A percentile compares a stretch with the other conserved stretches of the same genome.
Evolutionary conservation across 805 yeast species (phyloP).

Genomic region (Metschnikowia proteae): DNA sequence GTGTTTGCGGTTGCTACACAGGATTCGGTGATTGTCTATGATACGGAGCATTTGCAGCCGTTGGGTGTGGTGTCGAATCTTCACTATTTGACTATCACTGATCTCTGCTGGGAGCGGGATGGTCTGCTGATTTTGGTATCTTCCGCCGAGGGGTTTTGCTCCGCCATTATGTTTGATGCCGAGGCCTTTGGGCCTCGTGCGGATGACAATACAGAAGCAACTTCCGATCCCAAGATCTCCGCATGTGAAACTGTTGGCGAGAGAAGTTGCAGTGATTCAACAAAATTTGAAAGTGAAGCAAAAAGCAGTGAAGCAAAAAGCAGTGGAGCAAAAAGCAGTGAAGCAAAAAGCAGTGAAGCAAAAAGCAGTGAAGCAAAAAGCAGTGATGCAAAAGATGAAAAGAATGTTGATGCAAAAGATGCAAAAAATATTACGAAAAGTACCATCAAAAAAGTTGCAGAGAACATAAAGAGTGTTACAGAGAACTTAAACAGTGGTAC

Average conservation of each 20-base stretch:
- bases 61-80: slow-evolving; percentile 71
- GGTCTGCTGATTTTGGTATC: slow-evolving; percentile 69
- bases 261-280: no score
- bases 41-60: slow-evolving; percentile 67
- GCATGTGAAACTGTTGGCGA: neutral
- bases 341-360: no score
- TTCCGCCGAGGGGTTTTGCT: slow-evolving; percentile 91
- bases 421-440: no score
- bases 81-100: slow-evolving; percentile 88
- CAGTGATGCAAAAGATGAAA: no score
- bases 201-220: neutral
- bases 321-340: no score
- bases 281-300: neutral
- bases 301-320: no score
- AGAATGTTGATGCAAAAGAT: no score
- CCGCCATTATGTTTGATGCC: slow-evolving; percentile 53
- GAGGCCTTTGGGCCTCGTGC: slow-evolving; percentile 51
- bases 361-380: no score
- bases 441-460: no score
- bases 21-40: slow-evolving; percentile 77
- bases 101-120: slow-evolving; percentile 76
- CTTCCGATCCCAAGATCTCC: neutral
- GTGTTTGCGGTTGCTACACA: slow-evolving; percentile 92
- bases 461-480: no score
- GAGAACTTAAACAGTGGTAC: no score